Base-by-base conservation (phyloP, 2,329 filamentous ascomycete species). In the Exophiala viscosa region DNA sequence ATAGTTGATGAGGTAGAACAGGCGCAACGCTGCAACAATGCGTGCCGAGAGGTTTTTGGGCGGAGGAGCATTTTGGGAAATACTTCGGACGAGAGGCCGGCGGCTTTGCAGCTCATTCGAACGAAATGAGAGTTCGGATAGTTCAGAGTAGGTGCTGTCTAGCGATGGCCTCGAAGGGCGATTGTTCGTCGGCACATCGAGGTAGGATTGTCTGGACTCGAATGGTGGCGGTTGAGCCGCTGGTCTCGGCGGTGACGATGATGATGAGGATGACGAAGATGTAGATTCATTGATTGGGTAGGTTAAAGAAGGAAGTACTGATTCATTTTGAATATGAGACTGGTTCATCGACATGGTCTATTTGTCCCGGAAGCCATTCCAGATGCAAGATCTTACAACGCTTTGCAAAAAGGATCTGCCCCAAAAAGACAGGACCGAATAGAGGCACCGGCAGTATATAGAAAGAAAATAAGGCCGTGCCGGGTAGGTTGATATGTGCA, bases 1-100 rank as follows among this genome's bases (percentile, higher is more conserved):
- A 60, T 86, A 85, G 64, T 93, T 90, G 48, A 75, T 72, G 3
- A 70, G 58, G 85, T 86, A 90, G 58, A 82, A 74, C 11, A 64
- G 60, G 64, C 53, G 39, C 57, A 65, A 28, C 52, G 61, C 40
- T 58, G 62, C 64, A 66, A 65, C 53, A 66, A 64, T 45, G 64
- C 49, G 54, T 62, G 54, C 54, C 57, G 60, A 39, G 34, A 53
- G 28, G 54, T 38, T 34, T 32, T 8, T n/a, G 23, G 46, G 20
- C 11, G 36, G 15, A 14, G 44, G 40, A 9, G 46, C 50, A 57
- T 59, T 39, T 10, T 52, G 46, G 6, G 57, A 56, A 17, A 54
- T 33, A 11, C 50, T 54, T 8, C 48, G 53, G 15, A 62, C 48
- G 9, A 62, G 50, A 18, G 50, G 45, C 33, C 47, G 58, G 13